Evolutionary conservation across 345 rosid genomes (phyloP), one percentile per base, ranked within the genome.

Genomic region (Brassica incana): DNA sequence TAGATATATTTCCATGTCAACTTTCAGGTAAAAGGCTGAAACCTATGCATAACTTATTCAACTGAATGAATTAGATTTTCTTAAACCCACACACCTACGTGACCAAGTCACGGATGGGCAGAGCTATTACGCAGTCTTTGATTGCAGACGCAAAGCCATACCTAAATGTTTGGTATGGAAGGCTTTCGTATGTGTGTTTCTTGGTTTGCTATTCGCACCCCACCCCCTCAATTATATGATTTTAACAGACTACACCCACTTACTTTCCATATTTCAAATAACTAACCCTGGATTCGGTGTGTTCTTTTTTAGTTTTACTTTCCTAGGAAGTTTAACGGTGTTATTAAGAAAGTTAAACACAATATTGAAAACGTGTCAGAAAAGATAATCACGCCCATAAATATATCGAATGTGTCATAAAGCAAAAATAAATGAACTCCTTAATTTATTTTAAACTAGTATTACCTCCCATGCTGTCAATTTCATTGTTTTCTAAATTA

Each of bases 161-260:
- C 82, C 82, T 79, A 68, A 62, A 9, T 73, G 81, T 67, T 79
- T 79, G 60, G 78, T 79, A 23, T 38, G 4, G 6, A 18, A 15
- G 50, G 73, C 60, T 27, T 71, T 25, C 45, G 25, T 36, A 7
- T 77, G 12, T 68, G 15, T 35, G 5, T 45, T 9, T 59, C 14
- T 78, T 72, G 65, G 59, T 52, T 56, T 72, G 50, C 23, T 59
- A 32, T 67, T 59, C 23, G 58, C 45, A 73, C 8, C 65, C 50
- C 0, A 27, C 9, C 66, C 72, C 50, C 52, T 11, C 33, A 6
- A 4, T 27, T 56, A 38, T 63, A 20, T 63, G 56, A 23, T 64
- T 18, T 65, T 64, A 4, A 29, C 27, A 72, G 1, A 72, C 18
- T 50, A 25, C 27, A 70, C 63, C 63, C 29, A 52, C 9, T 29